Percentiles rank a stretch among this genome's conserved stretches.
Conservation (phyloP, 345 rosid species). For the Schrenkiella parvula region DNA sequence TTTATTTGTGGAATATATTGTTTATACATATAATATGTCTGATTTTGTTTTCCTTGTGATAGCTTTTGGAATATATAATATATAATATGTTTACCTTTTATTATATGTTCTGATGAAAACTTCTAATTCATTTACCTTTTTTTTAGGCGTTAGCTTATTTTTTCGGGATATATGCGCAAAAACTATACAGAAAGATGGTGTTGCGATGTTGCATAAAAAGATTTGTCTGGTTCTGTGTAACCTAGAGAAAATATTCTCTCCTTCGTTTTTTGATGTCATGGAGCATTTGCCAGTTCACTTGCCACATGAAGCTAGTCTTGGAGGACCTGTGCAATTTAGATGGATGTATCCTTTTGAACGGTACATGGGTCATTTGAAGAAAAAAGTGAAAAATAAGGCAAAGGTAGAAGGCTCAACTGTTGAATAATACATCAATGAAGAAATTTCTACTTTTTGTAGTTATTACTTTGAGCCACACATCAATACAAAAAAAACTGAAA, state of each 20-base stretch:
- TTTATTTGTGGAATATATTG: no score
- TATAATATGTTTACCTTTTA: no score
- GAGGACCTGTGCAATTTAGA: neutral
- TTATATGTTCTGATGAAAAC: no score
- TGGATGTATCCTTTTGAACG: neutral
- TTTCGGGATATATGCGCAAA: neutral
- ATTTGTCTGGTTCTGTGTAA: neutral
- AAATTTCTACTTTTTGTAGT: neutral
- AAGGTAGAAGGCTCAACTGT: neutral
- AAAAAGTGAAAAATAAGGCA: neutral
- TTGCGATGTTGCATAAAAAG: neutral
- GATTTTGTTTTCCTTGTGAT: no score
- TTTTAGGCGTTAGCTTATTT: neutral
- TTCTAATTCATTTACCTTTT: neutral
- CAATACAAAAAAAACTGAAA: neutral
- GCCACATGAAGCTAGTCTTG: neutral
- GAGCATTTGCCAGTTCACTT: neutral
- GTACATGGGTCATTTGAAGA: neutral
- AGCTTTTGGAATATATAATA: no score
- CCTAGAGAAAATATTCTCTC: neutral
- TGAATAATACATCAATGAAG: neutral
- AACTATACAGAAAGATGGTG: neutral
- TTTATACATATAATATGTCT: no score
- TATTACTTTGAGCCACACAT: neutral
- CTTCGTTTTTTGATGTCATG: neutral